phyloP scores from a whole-genome alignment of 495 filamentous ascomycete genomes.

The Talaromyces liani region DNA sequence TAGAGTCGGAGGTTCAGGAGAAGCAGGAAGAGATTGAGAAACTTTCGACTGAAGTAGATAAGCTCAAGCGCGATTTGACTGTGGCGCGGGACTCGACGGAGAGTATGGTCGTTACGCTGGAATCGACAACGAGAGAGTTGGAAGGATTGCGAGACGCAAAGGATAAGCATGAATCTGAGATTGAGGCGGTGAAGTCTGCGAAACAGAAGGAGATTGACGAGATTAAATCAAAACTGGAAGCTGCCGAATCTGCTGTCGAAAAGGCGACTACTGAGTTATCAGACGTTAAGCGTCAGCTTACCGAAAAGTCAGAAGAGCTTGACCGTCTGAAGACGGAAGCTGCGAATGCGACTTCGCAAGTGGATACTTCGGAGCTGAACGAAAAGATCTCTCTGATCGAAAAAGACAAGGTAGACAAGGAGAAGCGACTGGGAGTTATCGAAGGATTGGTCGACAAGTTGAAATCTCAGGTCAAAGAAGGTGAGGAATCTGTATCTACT shows the following conservation, averaged over 20 bases:
- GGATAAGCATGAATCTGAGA: constrained; percentile 45
- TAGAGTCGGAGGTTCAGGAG: constrained; percentile 53
- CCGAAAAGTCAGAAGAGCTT: constrained; percentile 46
- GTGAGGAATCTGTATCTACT: constrained; percentile 36
- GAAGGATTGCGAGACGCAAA: constrained; percentile 49
- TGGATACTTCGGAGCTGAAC: constrained; percentile 8
- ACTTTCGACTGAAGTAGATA: constrained; percentile 55
- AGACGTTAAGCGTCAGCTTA: constrained; percentile 47
- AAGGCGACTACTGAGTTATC: constrained; percentile 41
- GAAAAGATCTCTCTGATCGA: constrained; percentile 26
- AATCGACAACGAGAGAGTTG: constrained; percentile 52
- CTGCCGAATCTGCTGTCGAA: constrained; percentile 35
- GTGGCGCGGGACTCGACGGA: constrained; percentile 58
- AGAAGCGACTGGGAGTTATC: constrained; percentile 44
- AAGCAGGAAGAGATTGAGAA: constrained; percentile 58
- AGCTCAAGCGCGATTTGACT: constrained; percentile 43
- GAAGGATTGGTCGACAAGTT: constrained; percentile 47
- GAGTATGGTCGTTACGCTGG: constrained; percentile 54
- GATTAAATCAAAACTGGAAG: constrained; percentile 30
- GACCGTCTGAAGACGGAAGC: constrained; percentile 36
- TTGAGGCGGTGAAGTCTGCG: constrained; percentile 26
- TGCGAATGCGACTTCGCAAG: constrained; percentile 32
- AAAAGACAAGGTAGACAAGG: constrained; percentile 35
- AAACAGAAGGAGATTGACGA: constrained; percentile 31
- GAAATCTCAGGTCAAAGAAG: constrained; percentile 40